A percentile compares a stretch with the other conserved stretches of the same genome.
phyloP scores from a whole-genome alignment of 495 filamentous ascomycete genomes.

The Mycothermus thermophilus region DNA sequence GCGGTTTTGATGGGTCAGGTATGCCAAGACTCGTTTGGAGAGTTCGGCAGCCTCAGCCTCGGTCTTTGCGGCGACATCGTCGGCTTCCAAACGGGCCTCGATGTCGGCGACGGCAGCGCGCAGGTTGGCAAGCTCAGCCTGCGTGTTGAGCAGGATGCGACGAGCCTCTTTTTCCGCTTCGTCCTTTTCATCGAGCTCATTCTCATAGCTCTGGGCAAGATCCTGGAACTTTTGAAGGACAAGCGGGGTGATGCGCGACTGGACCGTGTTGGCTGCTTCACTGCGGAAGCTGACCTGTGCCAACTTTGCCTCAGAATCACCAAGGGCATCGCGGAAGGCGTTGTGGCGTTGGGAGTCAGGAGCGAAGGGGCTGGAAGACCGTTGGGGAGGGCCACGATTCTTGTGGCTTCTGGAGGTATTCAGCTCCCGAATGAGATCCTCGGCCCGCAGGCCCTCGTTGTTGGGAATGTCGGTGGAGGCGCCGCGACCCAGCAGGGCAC shows the following conservation, averaged over 20 bases:
- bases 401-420: constrained; percentile 36
- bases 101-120: constrained; percentile 36
- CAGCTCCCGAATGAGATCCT: constrained; percentile 52
- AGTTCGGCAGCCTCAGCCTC: constrained; percentile 20
- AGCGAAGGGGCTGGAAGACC: constrained; percentile 50
- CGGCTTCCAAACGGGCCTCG: constrained; percentile 27
- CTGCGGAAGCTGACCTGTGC: constrained; percentile 29
- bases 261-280: constrained; percentile 46
- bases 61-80: constrained; percentile 29
- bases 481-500: constrained; percentile 55
- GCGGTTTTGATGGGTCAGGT: constrained; percentile 29
- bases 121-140: constrained; percentile 39
- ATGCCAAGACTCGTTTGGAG: constrained; percentile 24
- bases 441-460: constrained; percentile 59
- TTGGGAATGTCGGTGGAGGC: constrained; percentile 70
- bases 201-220: constrained; percentile 44
- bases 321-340: constrained; percentile 27
- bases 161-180: constrained; percentile 43
- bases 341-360: constrained; percentile 34
- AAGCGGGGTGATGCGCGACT: constrained; percentile 40
- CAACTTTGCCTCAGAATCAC: constrained; percentile 19
- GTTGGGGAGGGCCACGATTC: constrained; percentile 30
- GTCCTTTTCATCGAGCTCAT: constrained; percentile 45
- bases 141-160: constrained; percentile 38
- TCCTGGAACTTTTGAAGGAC: constrained; percentile 43